Evolutionary conservation across 495 filamentous ascomycete species (phyloP).

Genomic region (Sphaerosporella brunnea): DNA sequence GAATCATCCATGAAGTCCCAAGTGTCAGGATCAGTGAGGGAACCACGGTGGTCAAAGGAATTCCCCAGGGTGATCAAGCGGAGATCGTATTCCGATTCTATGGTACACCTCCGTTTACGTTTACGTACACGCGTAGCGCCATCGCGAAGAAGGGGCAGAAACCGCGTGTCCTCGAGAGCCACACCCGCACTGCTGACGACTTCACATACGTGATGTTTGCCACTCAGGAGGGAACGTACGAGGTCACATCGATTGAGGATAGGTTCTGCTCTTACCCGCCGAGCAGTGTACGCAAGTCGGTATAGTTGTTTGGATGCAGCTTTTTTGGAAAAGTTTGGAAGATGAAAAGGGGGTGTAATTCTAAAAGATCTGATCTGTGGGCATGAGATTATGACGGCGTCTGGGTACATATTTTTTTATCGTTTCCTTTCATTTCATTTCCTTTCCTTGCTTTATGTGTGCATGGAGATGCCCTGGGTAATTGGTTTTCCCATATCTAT

Average conservation of each 20-base stretch:
- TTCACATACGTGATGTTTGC: constrained; percentile 62
- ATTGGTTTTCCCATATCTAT: too few species aligned
- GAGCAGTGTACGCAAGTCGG: constrained; percentile 4
- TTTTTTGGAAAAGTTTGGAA: not conserved
- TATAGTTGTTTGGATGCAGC: not conserved
- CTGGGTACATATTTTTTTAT: not conserved
- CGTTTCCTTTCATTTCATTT: too few species aligned
- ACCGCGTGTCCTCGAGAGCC: constrained; percentile 67
- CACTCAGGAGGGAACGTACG: constrained; percentile 86
- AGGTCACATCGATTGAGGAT: constrained; percentile 90
- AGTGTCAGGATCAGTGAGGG: constrained; percentile 77
- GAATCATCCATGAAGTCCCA: constrained; percentile 76
- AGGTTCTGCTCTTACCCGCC: constrained; percentile 43
- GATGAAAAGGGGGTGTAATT: not conserved
- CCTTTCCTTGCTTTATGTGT: too few species aligned
- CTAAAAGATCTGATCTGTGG: too few species aligned
- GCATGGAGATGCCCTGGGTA: too few species aligned
- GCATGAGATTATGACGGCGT: constrained; percentile 1
- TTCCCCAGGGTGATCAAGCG: constrained; percentile 86
- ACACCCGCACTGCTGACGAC: constrained; percentile 66
- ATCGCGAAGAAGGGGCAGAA: constrained; percentile 61
- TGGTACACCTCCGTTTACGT: constrained; percentile 92
- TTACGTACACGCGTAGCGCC: constrained; percentile 82
- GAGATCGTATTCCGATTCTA: constrained; percentile 86
- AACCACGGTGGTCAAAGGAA: constrained; percentile 59